Conservation (phyloP, 2,329 filamentous ascomycete genomes). For the Fusarium sp. region DNA sequence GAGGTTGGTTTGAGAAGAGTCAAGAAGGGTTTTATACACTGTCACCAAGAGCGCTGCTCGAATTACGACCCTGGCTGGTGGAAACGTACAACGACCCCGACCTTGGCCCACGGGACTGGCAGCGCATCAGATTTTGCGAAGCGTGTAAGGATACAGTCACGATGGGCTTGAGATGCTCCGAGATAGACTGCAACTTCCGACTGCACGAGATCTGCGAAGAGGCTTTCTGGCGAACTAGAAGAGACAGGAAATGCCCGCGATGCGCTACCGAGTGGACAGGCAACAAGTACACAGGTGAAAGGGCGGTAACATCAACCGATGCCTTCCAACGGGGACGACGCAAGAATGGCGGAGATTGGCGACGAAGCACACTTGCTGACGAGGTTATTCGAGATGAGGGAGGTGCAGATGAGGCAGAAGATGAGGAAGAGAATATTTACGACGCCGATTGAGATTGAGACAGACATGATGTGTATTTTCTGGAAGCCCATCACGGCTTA, state of each 20-base stretch:
- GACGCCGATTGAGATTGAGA: constrained; percentile 32
- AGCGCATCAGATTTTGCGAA: constrained; percentile 86
- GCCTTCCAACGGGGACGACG: constrained; percentile 59
- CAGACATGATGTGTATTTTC: neutral
- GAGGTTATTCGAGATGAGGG: constrained; percentile 49
- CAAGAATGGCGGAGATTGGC: constrained; percentile 47
- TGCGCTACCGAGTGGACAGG: constrained; percentile 65
- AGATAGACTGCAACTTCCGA: constrained; percentile 73
- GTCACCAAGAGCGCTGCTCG: constrained; percentile 82
- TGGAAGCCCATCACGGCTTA: constrained; percentile 1
- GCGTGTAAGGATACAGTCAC: constrained; percentile 93
- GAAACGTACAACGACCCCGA: constrained; percentile 87
- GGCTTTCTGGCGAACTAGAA: constrained; percentile 76
- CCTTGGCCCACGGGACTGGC: constrained; percentile 68
- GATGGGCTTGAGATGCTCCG: constrained; percentile 79
- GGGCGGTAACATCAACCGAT: constrained; percentile 65
- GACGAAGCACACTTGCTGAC: constrained; percentile 50
- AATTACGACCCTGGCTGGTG: constrained; percentile 85
- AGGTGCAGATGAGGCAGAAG: constrained; percentile 41
- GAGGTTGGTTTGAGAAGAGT: constrained; percentile 88
- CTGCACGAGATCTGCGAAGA: constrained; percentile 82
- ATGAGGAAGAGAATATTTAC: constrained; percentile 35
- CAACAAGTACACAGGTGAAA: constrained; percentile 65
- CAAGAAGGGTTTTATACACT: constrained; percentile 77
- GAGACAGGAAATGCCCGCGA: constrained; percentile 71